These are phyloP conservation scores for Exophiala alcalophila DNA, from an alignment of 2,329 filamentous ascomycete genomes.

Conservation along the genomic window DNA sequence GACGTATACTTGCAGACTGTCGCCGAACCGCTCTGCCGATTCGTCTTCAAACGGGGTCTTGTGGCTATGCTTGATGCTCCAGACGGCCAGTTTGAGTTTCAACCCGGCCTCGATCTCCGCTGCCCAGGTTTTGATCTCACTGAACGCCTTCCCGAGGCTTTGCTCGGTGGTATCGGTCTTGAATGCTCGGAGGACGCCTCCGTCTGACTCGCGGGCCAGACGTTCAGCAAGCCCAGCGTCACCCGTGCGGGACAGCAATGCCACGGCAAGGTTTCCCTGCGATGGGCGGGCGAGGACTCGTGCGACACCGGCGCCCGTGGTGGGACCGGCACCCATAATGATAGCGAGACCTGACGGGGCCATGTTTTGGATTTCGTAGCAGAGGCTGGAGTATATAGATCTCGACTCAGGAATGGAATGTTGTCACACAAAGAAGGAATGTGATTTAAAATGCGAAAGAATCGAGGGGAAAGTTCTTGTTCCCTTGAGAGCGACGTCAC, in stretches of 20 bases:
- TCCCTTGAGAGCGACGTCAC: too few species aligned
- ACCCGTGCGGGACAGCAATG: constrained; percentile 52
- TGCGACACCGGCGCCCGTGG: constrained; percentile 53
- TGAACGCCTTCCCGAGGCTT: constrained; percentile 49
- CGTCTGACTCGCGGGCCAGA: constrained; percentile 47
- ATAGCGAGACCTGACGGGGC: constrained; percentile 51
- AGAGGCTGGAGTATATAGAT: too few species aligned
- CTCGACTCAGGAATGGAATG: too few species aligned
- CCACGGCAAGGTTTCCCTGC: constrained; percentile 56
- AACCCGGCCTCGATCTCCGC: constrained; percentile 39
- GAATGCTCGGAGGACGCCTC: constrained; percentile 52
- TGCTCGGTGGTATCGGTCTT: constrained; percentile 50
- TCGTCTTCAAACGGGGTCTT: constrained; percentile 57
- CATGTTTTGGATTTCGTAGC: too few species aligned
- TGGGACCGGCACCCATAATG: constrained; percentile 51
- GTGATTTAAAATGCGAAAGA: too few species aligned
- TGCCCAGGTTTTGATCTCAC: constrained; percentile 40
- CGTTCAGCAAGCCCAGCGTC: constrained; percentile 43
- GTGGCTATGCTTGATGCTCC: constrained; percentile 55
- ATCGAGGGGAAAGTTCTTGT: too few species aligned
- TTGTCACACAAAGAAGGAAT: too few species aligned
- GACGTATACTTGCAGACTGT: constrained; percentile 52
- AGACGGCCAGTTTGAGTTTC: constrained; percentile 54
- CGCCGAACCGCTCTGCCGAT: constrained; percentile 50
- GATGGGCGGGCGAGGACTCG: constrained; percentile 51